phyloP scores from a whole-genome alignment of 768 basidiomycete genomes.

The Podaxis rugospora region DNA sequence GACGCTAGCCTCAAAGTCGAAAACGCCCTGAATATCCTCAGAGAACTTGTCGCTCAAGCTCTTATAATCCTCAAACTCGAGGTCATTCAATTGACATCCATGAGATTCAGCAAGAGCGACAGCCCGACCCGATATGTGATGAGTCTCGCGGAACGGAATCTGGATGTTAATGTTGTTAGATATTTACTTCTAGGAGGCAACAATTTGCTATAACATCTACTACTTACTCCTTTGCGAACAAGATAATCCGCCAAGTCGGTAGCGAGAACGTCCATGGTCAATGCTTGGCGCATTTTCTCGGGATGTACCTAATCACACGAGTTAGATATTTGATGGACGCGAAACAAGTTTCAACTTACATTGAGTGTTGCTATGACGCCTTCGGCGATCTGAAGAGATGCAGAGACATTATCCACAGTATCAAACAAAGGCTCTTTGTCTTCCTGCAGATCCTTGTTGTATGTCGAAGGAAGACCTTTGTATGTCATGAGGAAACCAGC shows the following conservation, averaged over 20 bases:
- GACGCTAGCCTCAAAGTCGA: constrained; percentile 94
- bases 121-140: constrained; percentile 95
- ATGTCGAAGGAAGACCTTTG: constrained; percentile 96
- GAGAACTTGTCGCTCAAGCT: constrained; percentile 70
- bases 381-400: constrained; percentile 88
- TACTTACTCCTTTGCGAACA: constrained; percentile 91
- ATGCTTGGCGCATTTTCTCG: constrained; percentile 82
- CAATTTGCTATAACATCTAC: not conserved
- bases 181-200: not conserved
- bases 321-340: not conserved
- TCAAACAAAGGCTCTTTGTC: constrained; percentile 98
- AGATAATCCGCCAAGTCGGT: constrained; percentile 99
- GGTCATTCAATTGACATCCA: constrained; percentile 74
- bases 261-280: constrained; percentile 97
- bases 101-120: constrained; percentile 90
- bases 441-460: constrained; percentile 99
- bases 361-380: constrained; percentile 91
- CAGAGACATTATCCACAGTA: constrained; percentile 82
- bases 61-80: constrained; percentile 79
- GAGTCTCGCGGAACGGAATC: constrained; percentile 98
- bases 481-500: constrained; percentile 96
- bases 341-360: constrained; percentile 37
- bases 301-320: constrained; percentile 62
- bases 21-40: constrained; percentile 78
- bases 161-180: constrained; percentile 23